Base-by-base conservation (phyloP, 1,284 basidiomycete genomes). In the Coniferiporia weirii region DNA sequence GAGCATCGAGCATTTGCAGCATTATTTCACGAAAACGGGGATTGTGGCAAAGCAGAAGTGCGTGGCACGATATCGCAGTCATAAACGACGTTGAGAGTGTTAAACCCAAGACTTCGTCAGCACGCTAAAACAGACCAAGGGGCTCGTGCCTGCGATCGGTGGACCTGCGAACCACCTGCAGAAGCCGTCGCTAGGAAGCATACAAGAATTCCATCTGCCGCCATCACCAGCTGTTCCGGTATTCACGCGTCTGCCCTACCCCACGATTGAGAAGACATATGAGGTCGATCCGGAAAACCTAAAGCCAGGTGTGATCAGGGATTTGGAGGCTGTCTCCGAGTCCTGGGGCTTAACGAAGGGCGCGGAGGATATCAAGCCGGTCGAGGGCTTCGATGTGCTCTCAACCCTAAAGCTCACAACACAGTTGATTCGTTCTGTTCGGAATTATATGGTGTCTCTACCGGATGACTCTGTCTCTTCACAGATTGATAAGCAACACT, bases 21-120 rank as follows among this genome's bases (percentile, higher is more conserved):
- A 93, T 68, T 91, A 91, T 68, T 93, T 92, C 66, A 91, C 91
- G 5, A 92, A 92, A 79, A 84, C 87, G 0, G 89, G 89, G 4
- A 79, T 91, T 57, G 80, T 77, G 15, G 80, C 87, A 27, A 86
- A 86, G 75, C 81, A 79, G 70, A 82, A 81, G 89, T 90, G 71
- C 71, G 86, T 79, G 51, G 61, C 44, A 54, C 51, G 56, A 60
- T 52, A 58, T 60, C 20, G 49, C 47, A 15, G 35, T 57, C 40
- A 36, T 57, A n/a, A 44, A 40, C 9, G 49, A 52, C 45, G 36
- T 50, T 27, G 10, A 46, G 17, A 51, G 10, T 53, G 19, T 27
- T 35, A 35, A 36, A 50, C 4, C 40, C 13, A 17, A 49, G 34
- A 48, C 57, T 57, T 34, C 36, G 55, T 60, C 19, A 87, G 84